Conservation (phyloP, 1,284 basidiomycete genomes). For the Flammula alnicola region DNA sequence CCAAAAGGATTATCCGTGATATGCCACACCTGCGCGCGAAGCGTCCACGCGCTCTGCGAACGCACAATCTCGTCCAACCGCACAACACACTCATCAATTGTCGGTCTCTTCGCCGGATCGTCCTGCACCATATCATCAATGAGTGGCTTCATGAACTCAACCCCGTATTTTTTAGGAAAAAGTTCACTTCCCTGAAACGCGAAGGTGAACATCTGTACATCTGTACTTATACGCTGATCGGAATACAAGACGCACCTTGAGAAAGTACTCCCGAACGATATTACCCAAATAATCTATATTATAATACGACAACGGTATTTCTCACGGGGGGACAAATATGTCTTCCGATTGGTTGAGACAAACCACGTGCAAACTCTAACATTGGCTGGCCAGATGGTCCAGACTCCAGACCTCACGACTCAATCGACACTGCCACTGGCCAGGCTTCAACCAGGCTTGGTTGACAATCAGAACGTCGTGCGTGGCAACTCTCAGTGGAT, state of each 20-base stretch:
- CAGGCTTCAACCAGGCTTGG: not conserved
- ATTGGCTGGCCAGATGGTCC: too few relatives aligned
- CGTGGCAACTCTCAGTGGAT: too few relatives aligned
- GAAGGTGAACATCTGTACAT: not conserved
- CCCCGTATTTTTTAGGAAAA: not conserved
- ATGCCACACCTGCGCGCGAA: not conserved
- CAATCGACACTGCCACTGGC: not conserved
- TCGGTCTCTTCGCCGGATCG: not conserved
- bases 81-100: not conserved
- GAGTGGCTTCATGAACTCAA: slow-evolving; percentile 1
- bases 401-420: too few relatives aligned
- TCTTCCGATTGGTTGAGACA: too few relatives aligned
- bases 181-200: not conserved
- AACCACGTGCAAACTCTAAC: too few relatives aligned
- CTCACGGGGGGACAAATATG: too few relatives aligned
- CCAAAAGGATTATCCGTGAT: not conserved
- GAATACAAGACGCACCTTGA: not conserved
- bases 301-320: too few relatives aligned
- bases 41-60: not conserved
- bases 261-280: not conserved
- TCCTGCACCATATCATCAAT: slow-evolving; percentile 1
- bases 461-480: too few relatives aligned
- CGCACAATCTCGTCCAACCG: not conserved
- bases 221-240: not conserved
- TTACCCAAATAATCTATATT: not conserved